Percentiles rank a stretch among this genome's conserved stretches.
These are phyloP conservation scores for Apiospora marii DNA, from an alignment of 2,329 filamentous ascomycete species.

Conservation along the genomic window DNA sequence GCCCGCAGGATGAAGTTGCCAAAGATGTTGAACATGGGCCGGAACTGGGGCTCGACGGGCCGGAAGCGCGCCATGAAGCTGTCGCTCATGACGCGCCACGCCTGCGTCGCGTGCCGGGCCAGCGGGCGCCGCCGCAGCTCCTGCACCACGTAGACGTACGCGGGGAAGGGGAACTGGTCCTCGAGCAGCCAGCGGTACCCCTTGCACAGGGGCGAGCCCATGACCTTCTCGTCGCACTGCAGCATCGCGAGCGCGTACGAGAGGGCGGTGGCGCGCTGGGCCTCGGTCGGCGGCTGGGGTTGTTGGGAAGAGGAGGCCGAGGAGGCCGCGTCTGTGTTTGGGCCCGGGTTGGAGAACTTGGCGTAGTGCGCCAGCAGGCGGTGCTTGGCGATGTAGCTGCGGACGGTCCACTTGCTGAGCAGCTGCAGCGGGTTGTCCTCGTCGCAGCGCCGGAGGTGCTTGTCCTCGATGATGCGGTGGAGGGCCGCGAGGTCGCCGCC, in stretches of 20 bases:
- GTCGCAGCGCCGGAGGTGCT: slow-evolving; percentile 7
- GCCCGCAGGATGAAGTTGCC: slow-evolving; percentile 13
- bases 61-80: slow-evolving; percentile 30
- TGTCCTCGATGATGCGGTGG: slow-evolving; percentile 11
- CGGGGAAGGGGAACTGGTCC: slow-evolving; percentile 36
- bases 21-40: slow-evolving; percentile 13
- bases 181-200: slow-evolving; percentile 35
- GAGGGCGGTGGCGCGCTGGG: slow-evolving; percentile 35
- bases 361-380: slow-evolving; percentile 53
- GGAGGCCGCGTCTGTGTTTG: slow-evolving; percentile 14
- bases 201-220: slow-evolving; percentile 29
- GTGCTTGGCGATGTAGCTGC: slow-evolving; percentile 50
- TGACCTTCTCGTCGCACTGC: slow-evolving; percentile 32
- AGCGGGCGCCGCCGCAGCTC: slow-evolving; percentile 31
- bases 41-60: background rate
- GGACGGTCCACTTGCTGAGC: slow-evolving; percentile 30
- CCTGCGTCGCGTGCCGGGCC: slow-evolving; percentile 32
- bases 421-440: slow-evolving; percentile 10
- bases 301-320: slow-evolving; percentile 25
- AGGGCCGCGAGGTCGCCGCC: slow-evolving; percentile 10
- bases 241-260: slow-evolving; percentile 33
- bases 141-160: slow-evolving; percentile 36
- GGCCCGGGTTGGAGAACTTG: slow-evolving; percentile 17
- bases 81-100: slow-evolving; percentile 35
- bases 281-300: slow-evolving; percentile 33